Evolutionary conservation across 192 early-diverging fungal genomes (phyloP), one percentile per base, ranked within the genome.

Genomic region (Coemansia sp.): DNA sequence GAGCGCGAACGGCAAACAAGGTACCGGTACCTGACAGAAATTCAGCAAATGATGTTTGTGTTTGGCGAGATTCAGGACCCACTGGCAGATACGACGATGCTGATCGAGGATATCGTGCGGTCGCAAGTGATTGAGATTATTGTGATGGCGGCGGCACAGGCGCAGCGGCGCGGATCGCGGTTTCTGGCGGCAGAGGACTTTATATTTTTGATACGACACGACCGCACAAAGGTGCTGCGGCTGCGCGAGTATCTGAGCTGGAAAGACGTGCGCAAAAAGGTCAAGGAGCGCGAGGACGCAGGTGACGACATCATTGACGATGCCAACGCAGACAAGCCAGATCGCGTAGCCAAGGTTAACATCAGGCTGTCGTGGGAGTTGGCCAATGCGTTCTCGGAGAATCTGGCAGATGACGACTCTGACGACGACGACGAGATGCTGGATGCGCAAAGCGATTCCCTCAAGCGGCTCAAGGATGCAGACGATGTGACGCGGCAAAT

Each of bases 1-100:
- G 73, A 76, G 17, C 69, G 68, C 38, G 65, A 66, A 12, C 55
- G 61, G 23, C 67, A 59, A 58, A 35, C 70, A 47, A 73, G 58
- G 23, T 84, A 84, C 69, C 67, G 68, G 35, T 92, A 92, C 69
- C 84, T 85, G 32, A 88, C 83, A 22, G 93, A 95, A 74, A 95
- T 95, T 64, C 88, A 91, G 72, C 91, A 96, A 85, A 98, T 98
- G 96, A 98, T 98, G 97, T 98, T 94, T 85, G 97, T 97, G 27
- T 93, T 93, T 86, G 96, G 95, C 37, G 95, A 98, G 68, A 91
- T 96, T 39, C 78, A 86, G 32, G 94, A 96, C 71, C 93, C 97
- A 32, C 82, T 90, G 21, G 84, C 85, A 1, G 97, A 97, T 49
- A 95, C 95, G 0, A 91, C 91, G 15, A 84, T 85, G 63, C 85